These are phyloP conservation scores for Rhododendron vialii DNA, from an alignment of 148 eudicot species.

Conservation along the genomic window DNA sequence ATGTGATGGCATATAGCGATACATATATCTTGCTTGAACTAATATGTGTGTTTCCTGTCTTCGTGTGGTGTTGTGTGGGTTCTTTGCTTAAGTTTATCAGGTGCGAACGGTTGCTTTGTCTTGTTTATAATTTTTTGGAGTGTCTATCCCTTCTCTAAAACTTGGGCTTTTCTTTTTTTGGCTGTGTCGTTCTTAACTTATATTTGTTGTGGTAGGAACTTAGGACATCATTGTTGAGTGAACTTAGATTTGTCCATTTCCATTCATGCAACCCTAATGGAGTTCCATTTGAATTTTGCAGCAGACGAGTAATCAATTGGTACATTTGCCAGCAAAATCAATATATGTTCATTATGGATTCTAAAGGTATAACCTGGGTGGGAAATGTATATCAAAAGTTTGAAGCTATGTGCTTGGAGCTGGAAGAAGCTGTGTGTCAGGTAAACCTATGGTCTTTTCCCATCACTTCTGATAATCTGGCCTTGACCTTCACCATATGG, in stretches of 20 bases:
- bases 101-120: not conserved
- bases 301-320: not conserved
- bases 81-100: not conserved
- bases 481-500: not conserved
- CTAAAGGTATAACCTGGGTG: conserved; percentile 59
- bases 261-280: not conserved
- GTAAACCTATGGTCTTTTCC: conserved; percentile 25
- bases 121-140: not conserved
- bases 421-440: conserved; percentile 69
- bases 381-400: conserved; percentile 57
- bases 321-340: not conserved
- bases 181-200: not conserved
- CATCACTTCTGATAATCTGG: not conserved
- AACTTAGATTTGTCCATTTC: not conserved
- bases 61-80: not conserved
- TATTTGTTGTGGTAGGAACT: not conserved
- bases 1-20: not conserved
- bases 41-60: not conserved
- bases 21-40: not conserved
- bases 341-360: conserved; percentile 44
- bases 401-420: conserved; percentile 80
- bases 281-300: conserved; percentile 4
- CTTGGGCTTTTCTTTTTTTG: not conserved
- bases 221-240: not conserved
- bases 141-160: not conserved